Evolutionary conservation across 2,329 filamentous ascomycete species (phyloP), one percentile per base, ranked within the genome.

Genomic region (Epichloe coenophiala): DNA sequence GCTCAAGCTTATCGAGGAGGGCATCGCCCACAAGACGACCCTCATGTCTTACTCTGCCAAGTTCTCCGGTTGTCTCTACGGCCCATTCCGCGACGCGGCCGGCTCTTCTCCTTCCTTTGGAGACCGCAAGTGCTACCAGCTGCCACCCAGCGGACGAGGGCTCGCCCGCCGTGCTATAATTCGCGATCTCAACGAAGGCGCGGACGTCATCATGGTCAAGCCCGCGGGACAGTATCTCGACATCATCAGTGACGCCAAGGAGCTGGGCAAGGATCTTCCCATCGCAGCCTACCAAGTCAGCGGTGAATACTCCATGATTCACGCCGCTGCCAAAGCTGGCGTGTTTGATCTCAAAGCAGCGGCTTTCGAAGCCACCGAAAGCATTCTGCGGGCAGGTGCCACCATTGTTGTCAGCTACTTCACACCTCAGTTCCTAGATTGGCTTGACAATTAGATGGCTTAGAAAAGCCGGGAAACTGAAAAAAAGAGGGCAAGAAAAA

Each of bases 171-270:
- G 93, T 58, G 93, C 93, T 46, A 96, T 98, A 57, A 72, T 81
- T 40, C 80, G 93, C 58, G 93, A 98, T 64, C 91, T 98, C 58
- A 78, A 77, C 56, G 93, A 98, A 70, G 93, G 93, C 27, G 93
- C 93, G 19, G 93, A 98, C 63, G 88, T 96, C 59, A 95, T 98
- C 69, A 96, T 98, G 91, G 93, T 98, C 55, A 98, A 98, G 76
- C 93, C 93, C 2, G 93, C 93, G 9, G 86, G 86, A 60, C 88
- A 91, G 67, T 98, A 95, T 66, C 77, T 98, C 44, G 93, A 98
- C 68, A 95, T 98, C 61, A 97, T 98, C 66, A 88, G 87, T 58
- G 93, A 98, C 63, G 93, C 93, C 49, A 97, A 95, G 73, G 89
- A 96, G 49, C 78, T 97, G 49, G 91, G 88, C 53, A 85, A 83